Conservation (phyloP, 1,139 yeast species). For the Geotrichum reessii region DNA sequence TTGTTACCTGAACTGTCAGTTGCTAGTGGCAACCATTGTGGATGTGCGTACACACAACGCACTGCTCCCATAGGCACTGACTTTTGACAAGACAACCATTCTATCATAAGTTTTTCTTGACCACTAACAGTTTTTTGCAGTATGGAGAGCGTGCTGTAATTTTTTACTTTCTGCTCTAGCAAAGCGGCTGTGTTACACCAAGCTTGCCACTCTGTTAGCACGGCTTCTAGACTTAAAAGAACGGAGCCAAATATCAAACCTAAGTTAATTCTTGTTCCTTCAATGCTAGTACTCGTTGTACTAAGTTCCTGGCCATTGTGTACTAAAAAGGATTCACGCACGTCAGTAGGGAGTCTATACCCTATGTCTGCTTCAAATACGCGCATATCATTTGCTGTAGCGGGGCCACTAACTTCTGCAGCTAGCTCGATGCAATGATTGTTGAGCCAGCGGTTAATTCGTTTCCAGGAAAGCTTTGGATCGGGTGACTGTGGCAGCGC, state of each 20-base stretch:
- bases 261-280: not conserved
- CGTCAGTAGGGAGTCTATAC: slow-evolving; percentile 61
- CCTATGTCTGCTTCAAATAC: slow-evolving; percentile 70
- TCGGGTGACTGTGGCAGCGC: not conserved
- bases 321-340: slow-evolving; percentile 63
- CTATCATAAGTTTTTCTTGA: not conserved
- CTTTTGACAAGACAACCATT: slow-evolving; percentile 45
- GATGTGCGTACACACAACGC: slow-evolving; percentile 71
- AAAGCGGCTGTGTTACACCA: not conserved
- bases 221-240: slow-evolving; percentile 62
- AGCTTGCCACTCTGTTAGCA: slow-evolving; percentile 54
- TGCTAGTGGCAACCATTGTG: slow-evolving; percentile 83
- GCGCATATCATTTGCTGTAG: slow-evolving; percentile 67
- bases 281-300: slow-evolving; percentile 53
- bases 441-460: slow-evolving; percentile 69
- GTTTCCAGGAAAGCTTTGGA: slow-evolving; percentile 51
- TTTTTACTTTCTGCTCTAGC: not conserved
- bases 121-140: not conserved
- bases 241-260: slow-evolving; percentile 70
- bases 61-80: slow-evolving; percentile 70
- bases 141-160: not conserved
- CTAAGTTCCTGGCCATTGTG: slow-evolving; percentile 81
- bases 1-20: slow-evolving; percentile 88
- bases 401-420: slow-evolving; percentile 65
- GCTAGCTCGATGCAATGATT: slow-evolving; percentile 72